These are phyloP conservation scores for Colletotrichum lindemuthianum DNA, from an alignment of 2,329 filamentous ascomycete species.

Conservation along the genomic window DNA sequence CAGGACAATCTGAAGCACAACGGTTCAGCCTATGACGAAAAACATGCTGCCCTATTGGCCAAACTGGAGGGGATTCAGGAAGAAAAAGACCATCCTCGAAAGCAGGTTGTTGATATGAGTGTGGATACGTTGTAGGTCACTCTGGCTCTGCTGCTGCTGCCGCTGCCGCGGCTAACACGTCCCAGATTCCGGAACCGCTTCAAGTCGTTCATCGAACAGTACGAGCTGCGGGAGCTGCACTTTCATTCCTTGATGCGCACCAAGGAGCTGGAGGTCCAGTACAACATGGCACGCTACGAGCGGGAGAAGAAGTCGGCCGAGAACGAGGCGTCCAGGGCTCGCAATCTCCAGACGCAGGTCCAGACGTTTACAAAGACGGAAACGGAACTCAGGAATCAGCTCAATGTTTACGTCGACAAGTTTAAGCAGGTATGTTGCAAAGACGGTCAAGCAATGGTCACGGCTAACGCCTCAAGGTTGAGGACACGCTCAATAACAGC, in stretches of 20 bases:
- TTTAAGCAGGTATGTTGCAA: slow-evolving; percentile 88
- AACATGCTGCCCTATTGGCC: slow-evolving; percentile 80
- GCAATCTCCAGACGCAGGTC: slow-evolving; percentile 89
- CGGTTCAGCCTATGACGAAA: slow-evolving; percentile 84
- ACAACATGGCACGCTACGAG: slow-evolving; percentile 87
- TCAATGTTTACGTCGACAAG: slow-evolving; percentile 99
- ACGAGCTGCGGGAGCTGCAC: slow-evolving; percentile 93
- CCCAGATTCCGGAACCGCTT: slow-evolving; percentile 84
- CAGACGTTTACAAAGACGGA: slow-evolving; percentile 97
- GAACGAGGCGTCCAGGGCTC: slow-evolving; percentile 79
- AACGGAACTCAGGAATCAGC: slow-evolving; percentile 89
- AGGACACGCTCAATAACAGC: slow-evolving; percentile 98
- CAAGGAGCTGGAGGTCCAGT: slow-evolving; percentile 95
- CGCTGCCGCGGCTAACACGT: slow-evolving; percentile 47
- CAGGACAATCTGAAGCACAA: slow-evolving; percentile 87
- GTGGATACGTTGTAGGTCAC: slow-evolving; percentile 63
- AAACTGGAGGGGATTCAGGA: slow-evolving; percentile 91
- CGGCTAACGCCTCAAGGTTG: slow-evolving; percentile 71
- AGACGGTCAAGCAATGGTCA: slow-evolving; percentile 1
- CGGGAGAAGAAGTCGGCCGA: slow-evolving; percentile 91
- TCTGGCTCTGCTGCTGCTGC: background rate
- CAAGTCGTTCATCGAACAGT: slow-evolving; percentile 96
- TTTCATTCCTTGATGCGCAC: slow-evolving; percentile 92
- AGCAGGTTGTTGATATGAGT: slow-evolving; percentile 84
- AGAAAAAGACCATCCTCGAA: slow-evolving; percentile 84